phyloP scores from a whole-genome alignment of 2,329 filamentous ascomycete genomes.

The Penicillium sclerotigenum region DNA sequence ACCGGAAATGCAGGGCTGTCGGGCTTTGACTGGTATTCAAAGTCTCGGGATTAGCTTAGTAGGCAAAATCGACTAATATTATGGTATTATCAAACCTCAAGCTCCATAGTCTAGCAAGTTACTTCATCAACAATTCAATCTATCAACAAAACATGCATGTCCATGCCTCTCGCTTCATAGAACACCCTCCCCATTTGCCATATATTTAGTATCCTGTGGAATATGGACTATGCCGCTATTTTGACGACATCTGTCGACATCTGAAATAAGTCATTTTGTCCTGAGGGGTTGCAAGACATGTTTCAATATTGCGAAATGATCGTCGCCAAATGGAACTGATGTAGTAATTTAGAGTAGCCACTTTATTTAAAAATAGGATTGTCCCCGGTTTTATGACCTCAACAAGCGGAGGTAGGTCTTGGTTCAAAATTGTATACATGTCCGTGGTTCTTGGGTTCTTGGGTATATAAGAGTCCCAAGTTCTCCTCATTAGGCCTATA shows the following conservation, averaged over 20 bases:
- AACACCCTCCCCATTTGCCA: background rate
- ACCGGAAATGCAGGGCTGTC: background rate
- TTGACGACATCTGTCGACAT: background rate
- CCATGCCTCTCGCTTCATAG: background rate
- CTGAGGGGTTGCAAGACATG: constrained; percentile 16
- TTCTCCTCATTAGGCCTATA: background rate
- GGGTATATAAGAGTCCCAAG: background rate
- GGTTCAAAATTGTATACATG: background rate
- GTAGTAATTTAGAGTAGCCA: background rate
- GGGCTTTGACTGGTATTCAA: background rate
- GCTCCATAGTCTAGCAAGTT: background rate
- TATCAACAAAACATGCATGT: background rate
- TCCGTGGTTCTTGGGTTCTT: background rate
- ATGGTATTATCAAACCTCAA: background rate
- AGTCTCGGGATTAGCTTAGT: background rate
- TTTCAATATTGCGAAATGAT: constrained; percentile 11
- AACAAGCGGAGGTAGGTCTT: background rate
- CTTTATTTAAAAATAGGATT: constrained; percentile 3
- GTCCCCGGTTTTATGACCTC: background rate
- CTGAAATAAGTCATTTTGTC: background rate
- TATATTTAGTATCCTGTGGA: background rate
- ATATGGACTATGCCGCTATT: background rate
- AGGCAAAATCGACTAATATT: background rate
- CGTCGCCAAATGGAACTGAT: constrained; percentile 1
- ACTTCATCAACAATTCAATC: background rate